These are phyloP conservation scores for Clonostachys rhizophaga DNA, from an alignment of 2,329 filamentous ascomycete genomes.

Conservation along the genomic window DNA sequence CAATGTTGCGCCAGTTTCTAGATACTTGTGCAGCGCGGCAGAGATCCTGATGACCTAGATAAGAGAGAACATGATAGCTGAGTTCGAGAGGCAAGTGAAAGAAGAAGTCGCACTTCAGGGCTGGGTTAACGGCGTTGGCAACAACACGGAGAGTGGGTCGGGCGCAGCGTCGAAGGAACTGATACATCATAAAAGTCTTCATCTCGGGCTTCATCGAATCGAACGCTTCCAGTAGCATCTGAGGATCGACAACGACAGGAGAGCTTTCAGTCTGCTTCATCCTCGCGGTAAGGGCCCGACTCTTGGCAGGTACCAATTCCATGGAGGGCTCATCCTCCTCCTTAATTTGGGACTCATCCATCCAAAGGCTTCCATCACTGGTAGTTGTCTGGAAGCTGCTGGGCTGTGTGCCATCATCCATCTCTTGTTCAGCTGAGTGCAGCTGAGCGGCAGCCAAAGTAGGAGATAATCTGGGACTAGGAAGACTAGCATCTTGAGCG, in stretches of 20 bases:
- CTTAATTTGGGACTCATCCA: slow-evolving; percentile 35
- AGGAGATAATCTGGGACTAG: slow-evolving; percentile 90
- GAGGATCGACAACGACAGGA: slow-evolving; percentile 67
- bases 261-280: no score
- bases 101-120: slow-evolving; percentile 91
- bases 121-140: slow-evolving; percentile 86
- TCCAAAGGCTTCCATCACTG: slow-evolving; percentile 22
- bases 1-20: slow-evolving; percentile 85
- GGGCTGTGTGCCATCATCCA: slow-evolving; percentile 29
- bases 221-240: slow-evolving; percentile 81
- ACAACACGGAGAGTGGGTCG: slow-evolving; percentile 87
- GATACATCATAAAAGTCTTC: slow-evolving; percentile 96
- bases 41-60: slow-evolving; percentile 79
- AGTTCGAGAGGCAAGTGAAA: slow-evolving; percentile 80
- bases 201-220: slow-evolving; percentile 87
- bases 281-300: no score
- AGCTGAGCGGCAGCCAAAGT: slow-evolving; percentile 70
- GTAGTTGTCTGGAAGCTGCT: slow-evolving; percentile 22
- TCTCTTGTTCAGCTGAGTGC: slow-evolving; percentile 38
- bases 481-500: slow-evolving; percentile 84
- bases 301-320: slow-evolving; percentile 4
- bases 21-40: slow-evolving; percentile 91
- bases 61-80: slow-evolving; percentile 80
- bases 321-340: slow-evolving; percentile 15
- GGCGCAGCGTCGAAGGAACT: slow-evolving; percentile 82